Base-by-base conservation (phyloP, 2,329 filamentous ascomycete genomes). In the Phialophora expanda region DNA sequence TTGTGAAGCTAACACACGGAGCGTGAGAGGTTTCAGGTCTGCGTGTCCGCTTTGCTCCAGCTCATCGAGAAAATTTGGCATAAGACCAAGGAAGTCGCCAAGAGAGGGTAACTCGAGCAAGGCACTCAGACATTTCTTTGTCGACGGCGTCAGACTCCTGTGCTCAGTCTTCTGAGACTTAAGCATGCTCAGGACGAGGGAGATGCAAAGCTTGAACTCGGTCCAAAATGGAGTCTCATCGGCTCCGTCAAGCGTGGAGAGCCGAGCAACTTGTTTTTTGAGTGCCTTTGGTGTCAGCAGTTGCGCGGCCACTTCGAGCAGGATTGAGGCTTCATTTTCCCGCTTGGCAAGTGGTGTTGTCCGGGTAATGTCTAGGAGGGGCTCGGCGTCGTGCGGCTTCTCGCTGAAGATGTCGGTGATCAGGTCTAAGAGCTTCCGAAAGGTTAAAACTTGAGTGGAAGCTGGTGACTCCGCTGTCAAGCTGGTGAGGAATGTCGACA, bases 71-170 rank as follows among this genome's bases (percentile, higher is more conserved):
- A 99, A 83, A 30, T 88, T 87, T 75, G 96, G 91, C 48, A 96
- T 90, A 9, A 93, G 91, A 76, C 92, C 91, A 76, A 98, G 88
- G 77, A 98, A 95, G 78, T 97, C 92, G 60, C 88, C 85, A 2
- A 94, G 93, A 0, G 93, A 94, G 50, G 97, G 84, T 6, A 97
- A 85, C 69, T 91, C 90, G 58, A 99, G 84, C n/a, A 96, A 82
- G 68, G 90, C 90, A 20, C 90, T 88, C 56, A 98, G 83, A 0
- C 92, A 86, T 64, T 90, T 87, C 46, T 90, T 89, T 73, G 82
- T 65, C 78, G 75, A 46, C 77, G 71, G 66, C 77, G 75, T 41
- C 77, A 79, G 59, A n/a, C 53, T 48, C 32, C 26, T 56, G 22
- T 61, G 64, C 12, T 56, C n/a, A 1, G 24, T 57, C 55, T 66